Base-by-base conservation (phyloP, 805 yeast species). In the Candida sphagnicola region DNA sequence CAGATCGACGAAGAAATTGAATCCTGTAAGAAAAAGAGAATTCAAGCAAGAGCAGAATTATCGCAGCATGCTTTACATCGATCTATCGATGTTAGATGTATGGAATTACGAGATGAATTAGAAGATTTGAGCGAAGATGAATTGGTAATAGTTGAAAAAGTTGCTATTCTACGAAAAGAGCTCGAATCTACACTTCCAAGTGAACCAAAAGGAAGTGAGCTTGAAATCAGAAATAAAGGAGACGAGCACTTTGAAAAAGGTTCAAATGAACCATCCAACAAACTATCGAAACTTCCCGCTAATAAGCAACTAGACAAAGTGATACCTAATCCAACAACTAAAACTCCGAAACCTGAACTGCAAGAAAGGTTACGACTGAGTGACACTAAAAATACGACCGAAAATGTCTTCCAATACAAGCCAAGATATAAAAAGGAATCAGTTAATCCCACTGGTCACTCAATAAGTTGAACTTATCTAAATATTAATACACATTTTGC, bases 51-150 rank as follows among this genome's bases (percentile, higher is more conserved):
- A n/a, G 33, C 14, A 4, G 68, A 55, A 3, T 49, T 72, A 16
- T n/a, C 33, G 3, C 50, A 42, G 0, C 78, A 72, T 44, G 61
- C 68, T 19, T 32, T 30, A 12, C 61, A 57, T 35, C 49, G 80
- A 34, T 45, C 46, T 14, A 49, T 74, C 1, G 79, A 74, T 35
- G 61, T 76, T 8, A 54, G 59, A 44, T 72, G 80, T 25, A 65
- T 70, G 67, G 77, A 76, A 31, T 62, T 70, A 18, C 48, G 80
- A 16, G 83, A 77, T 35, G 35, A 56, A 28, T 49, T 80, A 14
- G 85, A 78, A 44, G 82, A 77, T 18, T 60, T 65, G 5, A 64
- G 57, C 12, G 37, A 62, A 18, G 62, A 56, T 1, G 80, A 60
- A 28, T 52, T 41, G 1, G 53, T 45, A 16, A 57, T 65, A 2